A percentile compares a stretch with the other conserved stretches of the same genome.
These are phyloP conservation scores for Termitomyces sp. DNA, from an alignment of 768 basidiomycete species.

Conservation along the genomic window DNA sequence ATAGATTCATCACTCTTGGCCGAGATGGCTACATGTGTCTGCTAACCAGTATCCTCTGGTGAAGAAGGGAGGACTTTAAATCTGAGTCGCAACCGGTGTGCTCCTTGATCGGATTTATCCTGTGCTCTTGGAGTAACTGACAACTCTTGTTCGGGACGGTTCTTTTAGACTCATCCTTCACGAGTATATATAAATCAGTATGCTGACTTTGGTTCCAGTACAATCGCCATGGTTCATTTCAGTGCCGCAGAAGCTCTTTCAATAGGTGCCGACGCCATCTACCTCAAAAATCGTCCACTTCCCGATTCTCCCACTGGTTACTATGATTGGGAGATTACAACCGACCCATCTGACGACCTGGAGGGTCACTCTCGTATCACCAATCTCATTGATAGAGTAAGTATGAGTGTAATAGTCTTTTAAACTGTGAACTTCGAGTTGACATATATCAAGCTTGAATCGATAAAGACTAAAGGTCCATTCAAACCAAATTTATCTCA, in stretches of 20 bases:
- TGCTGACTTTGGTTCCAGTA: neutral
- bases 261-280: conserved; percentile 25
- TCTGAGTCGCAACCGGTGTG: neutral
- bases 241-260: conserved; percentile 19
- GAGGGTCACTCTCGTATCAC: conserved; percentile 30
- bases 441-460: neutral
- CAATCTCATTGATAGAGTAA: conserved; percentile 23
- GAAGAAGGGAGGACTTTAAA: neutral
- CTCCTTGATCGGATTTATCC: neutral
- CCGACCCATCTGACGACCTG: conserved; percentile 18
- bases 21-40: neutral
- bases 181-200: neutral
- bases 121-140: neutral
- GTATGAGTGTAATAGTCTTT: neutral
- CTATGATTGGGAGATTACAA: conserved; percentile 35
- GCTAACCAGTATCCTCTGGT: neutral
- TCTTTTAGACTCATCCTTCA: neutral
- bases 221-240: conserved; percentile 5
- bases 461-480: conserved; percentile 17
- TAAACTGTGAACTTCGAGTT: neutral
- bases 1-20: neutral
- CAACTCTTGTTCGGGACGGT: neutral
- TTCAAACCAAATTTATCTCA: conserved; percentile 17
- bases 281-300: conserved; percentile 29
- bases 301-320: conserved; percentile 38